These are phyloP conservation scores for Boletales sp. DNA, from an alignment of 768 basidiomycete genomes.

Conservation along the genomic window DNA sequence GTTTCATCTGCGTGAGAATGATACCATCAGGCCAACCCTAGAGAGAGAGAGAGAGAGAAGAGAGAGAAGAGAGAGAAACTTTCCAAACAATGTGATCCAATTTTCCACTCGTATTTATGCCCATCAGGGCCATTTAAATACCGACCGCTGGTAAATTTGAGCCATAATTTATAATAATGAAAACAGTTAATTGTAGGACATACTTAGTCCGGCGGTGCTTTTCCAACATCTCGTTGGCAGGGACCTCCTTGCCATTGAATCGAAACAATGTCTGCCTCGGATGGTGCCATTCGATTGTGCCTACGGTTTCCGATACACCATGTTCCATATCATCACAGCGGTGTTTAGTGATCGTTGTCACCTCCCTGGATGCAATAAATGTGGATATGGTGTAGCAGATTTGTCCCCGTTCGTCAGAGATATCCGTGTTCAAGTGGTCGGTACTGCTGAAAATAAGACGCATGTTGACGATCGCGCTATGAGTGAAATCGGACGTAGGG, in stretches of 20 bases:
- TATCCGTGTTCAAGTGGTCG: too few relatives aligned
- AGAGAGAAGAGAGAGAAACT: background rate
- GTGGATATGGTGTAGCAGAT: conserved; percentile 10
- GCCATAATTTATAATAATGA: too few relatives aligned
- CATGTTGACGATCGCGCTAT: too few relatives aligned
- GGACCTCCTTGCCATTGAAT: background rate
- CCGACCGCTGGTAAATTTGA: conserved; percentile 13
- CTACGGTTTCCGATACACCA: background rate
- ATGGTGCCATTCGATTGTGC: conserved; percentile 8
- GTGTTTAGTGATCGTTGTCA: conserved; percentile 9
- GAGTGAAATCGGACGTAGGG: too few relatives aligned
- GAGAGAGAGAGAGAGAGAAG: too few relatives aligned
- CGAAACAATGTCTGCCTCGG: background rate
- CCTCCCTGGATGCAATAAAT: background rate
- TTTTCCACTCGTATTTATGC: conserved; percentile 24
- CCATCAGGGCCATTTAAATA: conserved; percentile 25
- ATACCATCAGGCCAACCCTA: background rate
- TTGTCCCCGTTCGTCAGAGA: conserved; percentile 1
- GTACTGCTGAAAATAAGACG: too few relatives aligned
- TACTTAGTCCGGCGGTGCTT: background rate
- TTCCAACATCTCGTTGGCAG: background rate
- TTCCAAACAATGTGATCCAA: conserved; percentile 15
- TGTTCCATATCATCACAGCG: background rate
- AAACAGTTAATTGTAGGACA: too few relatives aligned
- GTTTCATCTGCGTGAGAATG: background rate